Conservation (phyloP, 495 filamentous ascomycete species). For the Aspergillus campestris region DNA sequence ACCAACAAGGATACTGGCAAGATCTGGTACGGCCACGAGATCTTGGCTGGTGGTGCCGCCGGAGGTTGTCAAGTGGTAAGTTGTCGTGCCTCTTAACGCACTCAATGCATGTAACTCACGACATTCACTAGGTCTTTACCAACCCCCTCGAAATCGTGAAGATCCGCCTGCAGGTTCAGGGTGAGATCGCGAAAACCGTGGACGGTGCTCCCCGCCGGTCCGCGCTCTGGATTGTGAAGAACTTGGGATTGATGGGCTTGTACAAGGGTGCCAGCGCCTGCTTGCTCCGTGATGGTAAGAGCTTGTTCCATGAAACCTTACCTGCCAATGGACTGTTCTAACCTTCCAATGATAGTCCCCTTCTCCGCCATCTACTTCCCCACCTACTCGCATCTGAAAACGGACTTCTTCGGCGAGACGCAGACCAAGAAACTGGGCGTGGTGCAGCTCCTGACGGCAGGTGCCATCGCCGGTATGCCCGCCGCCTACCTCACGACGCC, state of each 20-base stretch:
- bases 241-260: conserved; percentile 87
- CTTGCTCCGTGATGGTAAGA: conserved; percentile 68
- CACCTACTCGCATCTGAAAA: conserved; percentile 88
- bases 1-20: conserved; percentile 66
- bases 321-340: conserved; percentile 6
- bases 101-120: neutral
- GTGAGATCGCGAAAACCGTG: conserved; percentile 83
- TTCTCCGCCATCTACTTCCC: conserved; percentile 99
- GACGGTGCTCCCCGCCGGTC: conserved; percentile 79
- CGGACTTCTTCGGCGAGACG: conserved; percentile 85
- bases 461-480: conserved; percentile 97
- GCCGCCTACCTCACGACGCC: conserved; percentile 96
- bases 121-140: conserved; percentile 64
- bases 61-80: conserved; percentile 95
- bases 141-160: conserved; percentile 99
- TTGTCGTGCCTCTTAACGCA: conserved; percentile 10
- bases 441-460: conserved; percentile 84
- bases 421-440: conserved; percentile 86
- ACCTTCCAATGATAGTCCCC: conserved; percentile 46
- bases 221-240: conserved; percentile 94
- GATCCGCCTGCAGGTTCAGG: conserved; percentile 95
- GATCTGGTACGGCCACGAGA: conserved; percentile 63
- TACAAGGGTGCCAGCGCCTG: conserved; percentile 98
- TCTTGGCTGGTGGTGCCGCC: conserved; percentile 82
- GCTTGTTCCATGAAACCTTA: neutral